These are phyloP conservation scores for Sarocladium oryzae DNA, from an alignment of 2,329 filamentous ascomycete genomes.

Conservation along the genomic window DNA sequence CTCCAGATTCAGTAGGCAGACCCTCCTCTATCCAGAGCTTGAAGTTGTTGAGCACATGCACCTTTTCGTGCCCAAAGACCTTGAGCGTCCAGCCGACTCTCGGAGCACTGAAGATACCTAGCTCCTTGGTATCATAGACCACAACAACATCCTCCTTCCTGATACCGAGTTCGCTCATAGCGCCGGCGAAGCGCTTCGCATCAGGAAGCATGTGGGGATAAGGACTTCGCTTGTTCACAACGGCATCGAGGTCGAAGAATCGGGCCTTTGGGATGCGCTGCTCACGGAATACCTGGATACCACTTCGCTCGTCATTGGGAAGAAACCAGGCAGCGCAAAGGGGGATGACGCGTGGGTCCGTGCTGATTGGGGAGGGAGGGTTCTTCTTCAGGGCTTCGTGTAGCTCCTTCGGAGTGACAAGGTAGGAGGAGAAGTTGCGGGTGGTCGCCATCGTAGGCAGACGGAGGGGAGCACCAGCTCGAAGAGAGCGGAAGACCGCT, in stretches of 20 bases:
- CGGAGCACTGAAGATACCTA: conserved; percentile 91
- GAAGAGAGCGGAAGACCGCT: conserved; percentile 34
- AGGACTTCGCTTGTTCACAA: conserved; percentile 79
- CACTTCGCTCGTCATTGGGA: conserved; percentile 81
- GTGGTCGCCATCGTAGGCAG: conserved; percentile 16
- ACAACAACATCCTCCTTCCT: conserved; percentile 82
- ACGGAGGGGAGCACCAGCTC: conserved; percentile 30
- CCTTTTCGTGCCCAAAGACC: conserved; percentile 80
- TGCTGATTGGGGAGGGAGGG: conserved; percentile 69
- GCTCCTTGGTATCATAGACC: conserved; percentile 86
- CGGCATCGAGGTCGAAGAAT: conserved; percentile 93
- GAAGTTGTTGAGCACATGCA: conserved; percentile 95
- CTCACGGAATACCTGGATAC: conserved; percentile 72
- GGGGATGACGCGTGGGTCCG: conserved; percentile 76
- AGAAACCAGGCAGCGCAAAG: conserved; percentile 95
- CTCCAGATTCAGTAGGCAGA: conserved; percentile 73
- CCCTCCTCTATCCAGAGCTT: conserved; percentile 85
- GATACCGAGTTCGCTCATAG: conserved; percentile 86
- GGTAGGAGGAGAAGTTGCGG: conserved; percentile 64
- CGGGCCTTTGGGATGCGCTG: conserved; percentile 81
- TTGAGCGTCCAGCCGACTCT: conserved; percentile 89
- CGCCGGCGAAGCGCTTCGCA: conserved; percentile 71
- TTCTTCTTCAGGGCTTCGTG: conserved; percentile 76
- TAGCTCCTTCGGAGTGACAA: conserved; percentile 81
- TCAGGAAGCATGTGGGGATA: conserved; percentile 96